Base-by-base conservation (phyloP, 805 yeast species). In the Jamesozyma lodderae region DNA sequence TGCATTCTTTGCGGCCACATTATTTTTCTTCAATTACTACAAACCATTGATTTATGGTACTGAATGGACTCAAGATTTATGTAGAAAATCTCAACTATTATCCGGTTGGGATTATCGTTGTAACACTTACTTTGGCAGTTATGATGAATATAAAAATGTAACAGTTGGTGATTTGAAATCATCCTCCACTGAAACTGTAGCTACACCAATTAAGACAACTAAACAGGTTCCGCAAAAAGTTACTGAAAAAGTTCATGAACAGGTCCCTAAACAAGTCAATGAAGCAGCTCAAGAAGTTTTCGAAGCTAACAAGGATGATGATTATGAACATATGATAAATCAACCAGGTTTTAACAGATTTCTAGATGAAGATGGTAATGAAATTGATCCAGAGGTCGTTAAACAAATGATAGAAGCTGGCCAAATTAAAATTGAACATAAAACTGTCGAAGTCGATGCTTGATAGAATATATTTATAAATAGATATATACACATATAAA, bases 91-190 rank as follows among this genome's bases (percentile, higher is more conserved):
- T 32, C 75, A 76, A 63, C 59, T 75, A 49, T 46, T 82, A 23
- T 44, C 66, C 3, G 68, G 74, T 28, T 92, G 97, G 98, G 98
- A 92, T 69, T 92, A 78, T 57, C 81, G 80, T 54, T 92, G 99
- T 66, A 67, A 64, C 43, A 49, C 68, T 11, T 86, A 73, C 55
- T 52, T 60, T 26, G 62, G 55, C 29, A 43, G 51, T 3, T 49
- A 45, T 31, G 59, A 51, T n/a, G 59, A 51, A 6, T 55, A 60
- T 37, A 7, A 7, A 22, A 22, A 22, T 22, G 24, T 8, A 22
- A 22, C n/a, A n/a, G n/a, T n/a, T n/a, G n/a, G n/a, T n/a, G n/a
- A n/a, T n/a, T n/a, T n/a, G n/a, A n/a, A n/a, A n/a, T n/a, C n/a
- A n/a, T n/a, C n/a, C n/a, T n/a, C n/a, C n/a, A n/a, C n/a, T n/a